Base-by-base conservation (phyloP, 345 rosid genomes). In the Bruguiera parviflora region DNA sequence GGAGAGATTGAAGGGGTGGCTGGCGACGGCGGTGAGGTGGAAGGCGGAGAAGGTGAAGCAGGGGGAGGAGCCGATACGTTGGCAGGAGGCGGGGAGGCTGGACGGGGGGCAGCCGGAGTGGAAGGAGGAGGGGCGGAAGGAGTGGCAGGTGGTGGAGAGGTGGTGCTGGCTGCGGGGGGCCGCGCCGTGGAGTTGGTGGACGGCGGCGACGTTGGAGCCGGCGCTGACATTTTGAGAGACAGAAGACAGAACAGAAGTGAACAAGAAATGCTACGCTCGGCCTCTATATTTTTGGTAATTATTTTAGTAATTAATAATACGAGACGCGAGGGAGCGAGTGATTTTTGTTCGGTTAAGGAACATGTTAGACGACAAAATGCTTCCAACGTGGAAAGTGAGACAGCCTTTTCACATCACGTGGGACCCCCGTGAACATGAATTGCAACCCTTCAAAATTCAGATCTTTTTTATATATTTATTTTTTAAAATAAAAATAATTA, bases 61-160 rank as follows among this genome's bases (percentile, higher is more conserved):
- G 19, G 49, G 49, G 87, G 6, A 18, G 86, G 22, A 6, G 91
- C 67, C 0, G 88, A 43, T 43, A 3, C 49, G 5, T 43, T 43
- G 49, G 49, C 16, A 43, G 49, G 75, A 0, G 89, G 62, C 2
- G 83, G 57, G 0, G 77, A 52, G 0, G 87, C 64, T n/a, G 89
- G 80, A 13, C 5, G 18, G 3, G 84, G 75, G 10, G 92, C 46
- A 1, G 86, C 18, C 3, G 89, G 3, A 1, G 88, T 24, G 6
- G 85, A 69, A 35, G 88, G 74, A 1, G 89, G 67, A 0, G 89
- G 52, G 1, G 88, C 57, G 5, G 92, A 57, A 28, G 81, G 35
- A 0, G 83, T 2, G 0, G 88, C n/a, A 0, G 86, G 77, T 3
- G 88, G 78, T 0, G 83, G 65, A 1, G 89, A 46, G 28, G 84